These are phyloP conservation scores for Durio zibethinus DNA, from an alignment of 345 rosid species.

Conservation along the genomic window DNA sequence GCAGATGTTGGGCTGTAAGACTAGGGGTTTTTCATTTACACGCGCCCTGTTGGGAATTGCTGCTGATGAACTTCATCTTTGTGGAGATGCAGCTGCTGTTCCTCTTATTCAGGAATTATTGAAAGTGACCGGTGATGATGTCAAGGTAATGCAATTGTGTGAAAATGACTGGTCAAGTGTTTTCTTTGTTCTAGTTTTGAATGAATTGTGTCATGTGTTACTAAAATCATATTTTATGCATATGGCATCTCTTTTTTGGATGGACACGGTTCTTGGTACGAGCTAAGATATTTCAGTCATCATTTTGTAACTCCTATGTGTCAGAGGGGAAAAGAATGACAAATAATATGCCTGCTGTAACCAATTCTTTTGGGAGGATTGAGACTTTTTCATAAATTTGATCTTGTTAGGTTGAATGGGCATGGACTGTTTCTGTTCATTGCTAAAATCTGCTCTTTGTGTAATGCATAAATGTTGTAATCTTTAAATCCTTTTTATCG, in stretches of 20 bases:
- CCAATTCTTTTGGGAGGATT: background rate
- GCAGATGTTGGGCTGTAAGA: slow-evolving; percentile 83
- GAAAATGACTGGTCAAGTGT: background rate
- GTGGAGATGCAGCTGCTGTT: slow-evolving; percentile 90
- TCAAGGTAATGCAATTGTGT: slow-evolving; percentile 43
- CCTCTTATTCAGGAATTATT: slow-evolving; percentile 77
- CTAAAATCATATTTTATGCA: background rate
- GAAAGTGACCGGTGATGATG: slow-evolving; percentile 72
- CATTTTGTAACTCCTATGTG: too few species aligned
- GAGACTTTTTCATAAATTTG: background rate
- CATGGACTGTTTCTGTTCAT: too few species aligned
- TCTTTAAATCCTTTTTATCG: background rate
- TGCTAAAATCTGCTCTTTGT: too few species aligned
- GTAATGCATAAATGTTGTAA: background rate
- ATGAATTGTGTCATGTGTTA: too few species aligned
- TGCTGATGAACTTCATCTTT: slow-evolving; percentile 86
- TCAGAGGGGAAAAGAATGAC: too few species aligned
- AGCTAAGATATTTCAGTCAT: background rate
- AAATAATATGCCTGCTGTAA: background rate
- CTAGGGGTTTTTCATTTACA: slow-evolving; percentile 70
- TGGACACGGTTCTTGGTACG: background rate
- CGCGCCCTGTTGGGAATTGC: slow-evolving; percentile 86
- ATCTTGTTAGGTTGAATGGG: too few species aligned
- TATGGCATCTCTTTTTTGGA: background rate
- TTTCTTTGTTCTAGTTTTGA: background rate